phyloP scores from a whole-genome alignment of 73 alveolate genomes.

The Paramecium bursaria region DNA sequence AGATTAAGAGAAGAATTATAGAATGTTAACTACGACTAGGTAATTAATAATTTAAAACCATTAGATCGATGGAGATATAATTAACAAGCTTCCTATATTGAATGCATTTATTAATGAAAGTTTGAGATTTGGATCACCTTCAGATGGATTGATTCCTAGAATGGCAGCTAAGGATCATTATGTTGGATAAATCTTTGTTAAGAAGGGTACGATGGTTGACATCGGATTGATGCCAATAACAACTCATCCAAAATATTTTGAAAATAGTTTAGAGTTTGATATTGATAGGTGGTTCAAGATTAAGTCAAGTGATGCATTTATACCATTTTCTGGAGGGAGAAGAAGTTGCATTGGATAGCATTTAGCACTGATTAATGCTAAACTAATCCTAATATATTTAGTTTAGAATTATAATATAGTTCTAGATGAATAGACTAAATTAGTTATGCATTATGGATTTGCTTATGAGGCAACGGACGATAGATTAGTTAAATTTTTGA shows the following conservation, averaged over 20 bases:
- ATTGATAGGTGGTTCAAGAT: conserved; percentile 52
- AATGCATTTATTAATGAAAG: conserved; percentile 43
- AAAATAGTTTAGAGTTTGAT: conserved; percentile 10
- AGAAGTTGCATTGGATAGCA: conserved; percentile 68
- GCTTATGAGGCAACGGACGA: conserved; percentile 28
- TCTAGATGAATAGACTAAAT: conserved; percentile 16
- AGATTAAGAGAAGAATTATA: conserved; percentile 45
- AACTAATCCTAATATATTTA: conserved; percentile 21
- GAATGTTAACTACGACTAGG: neutral
- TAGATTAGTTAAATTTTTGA: conserved; percentile 40
- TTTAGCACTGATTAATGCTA: conserved; percentile 53
- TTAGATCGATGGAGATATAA: neutral
- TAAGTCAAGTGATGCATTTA: neutral
- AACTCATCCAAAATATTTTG: conserved; percentile 59
- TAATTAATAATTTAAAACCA: too few species aligned
- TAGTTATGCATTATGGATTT: conserved; percentile 8
- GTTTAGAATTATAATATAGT: neutral
- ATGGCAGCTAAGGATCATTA: neutral
- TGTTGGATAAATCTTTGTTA: neutral
- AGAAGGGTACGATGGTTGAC: conserved; percentile 23
- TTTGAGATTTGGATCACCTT: conserved; percentile 33
- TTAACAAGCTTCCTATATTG: neutral
- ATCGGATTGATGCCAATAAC: conserved; percentile 13
- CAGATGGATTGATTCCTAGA: conserved; percentile 43
- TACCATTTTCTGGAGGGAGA: conserved; percentile 58